Conservation (phyloP, 2,329 filamentous ascomycete genomes). For the Lachnellula arida region DNA sequence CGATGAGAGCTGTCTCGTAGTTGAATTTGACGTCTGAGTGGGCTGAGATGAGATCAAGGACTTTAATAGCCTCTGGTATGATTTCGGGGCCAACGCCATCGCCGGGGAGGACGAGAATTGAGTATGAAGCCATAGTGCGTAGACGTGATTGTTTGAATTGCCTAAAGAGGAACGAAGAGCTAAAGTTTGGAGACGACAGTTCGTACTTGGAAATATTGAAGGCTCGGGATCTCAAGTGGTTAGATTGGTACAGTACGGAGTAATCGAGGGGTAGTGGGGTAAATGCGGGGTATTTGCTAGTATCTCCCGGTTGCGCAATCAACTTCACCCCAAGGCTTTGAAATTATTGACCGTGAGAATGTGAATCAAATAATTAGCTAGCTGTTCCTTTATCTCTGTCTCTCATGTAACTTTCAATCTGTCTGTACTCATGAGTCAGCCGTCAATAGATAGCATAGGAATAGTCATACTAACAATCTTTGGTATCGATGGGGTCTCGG, state of each 20-base stretch:
- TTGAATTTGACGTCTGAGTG: constrained; percentile 2
- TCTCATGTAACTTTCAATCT: too few relatives aligned
- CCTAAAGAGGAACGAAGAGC: neutral
- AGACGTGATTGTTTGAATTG: neutral
- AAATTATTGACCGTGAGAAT: too few relatives aligned
- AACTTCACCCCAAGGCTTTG: too few relatives aligned
- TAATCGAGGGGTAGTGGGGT: neutral
- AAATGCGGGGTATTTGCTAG: neutral
- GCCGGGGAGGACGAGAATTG: constrained; percentile 41
- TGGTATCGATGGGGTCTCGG: too few relatives aligned
- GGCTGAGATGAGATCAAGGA: constrained; percentile 38
- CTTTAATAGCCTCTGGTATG: constrained; percentile 42
- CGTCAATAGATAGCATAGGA: too few relatives aligned
- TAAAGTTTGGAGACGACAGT: neutral
- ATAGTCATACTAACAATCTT: too few relatives aligned
- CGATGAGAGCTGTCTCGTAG: neutral
- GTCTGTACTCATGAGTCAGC: too few relatives aligned
- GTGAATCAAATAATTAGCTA: too few relatives aligned
- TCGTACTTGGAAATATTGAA: neutral
- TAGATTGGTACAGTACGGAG: neutral
- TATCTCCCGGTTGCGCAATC: too few relatives aligned
- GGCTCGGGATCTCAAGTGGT: neutral
- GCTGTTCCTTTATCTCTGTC: too few relatives aligned
- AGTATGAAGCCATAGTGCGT: neutral
- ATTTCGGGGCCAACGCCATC: constrained; percentile 46